Conservation (phyloP, 2,329 filamentous ascomycete genomes). For the Aureobasidium mangrovei region DNA sequence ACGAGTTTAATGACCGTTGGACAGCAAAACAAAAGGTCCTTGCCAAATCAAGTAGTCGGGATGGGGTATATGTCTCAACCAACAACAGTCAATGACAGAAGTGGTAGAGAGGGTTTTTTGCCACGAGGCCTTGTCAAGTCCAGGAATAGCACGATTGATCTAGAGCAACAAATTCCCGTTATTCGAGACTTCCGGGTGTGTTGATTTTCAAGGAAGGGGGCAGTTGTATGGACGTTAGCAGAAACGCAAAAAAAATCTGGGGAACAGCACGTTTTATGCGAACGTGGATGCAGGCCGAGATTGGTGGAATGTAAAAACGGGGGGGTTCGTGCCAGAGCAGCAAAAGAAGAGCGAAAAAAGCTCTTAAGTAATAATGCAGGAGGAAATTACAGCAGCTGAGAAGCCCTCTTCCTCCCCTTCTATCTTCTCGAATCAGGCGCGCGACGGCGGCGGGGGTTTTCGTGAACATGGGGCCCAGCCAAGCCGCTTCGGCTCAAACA, state of each 20-base stretch:
- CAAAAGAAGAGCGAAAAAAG: not conserved
- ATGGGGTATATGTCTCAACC: conserved; percentile 7
- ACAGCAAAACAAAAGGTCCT: conserved; percentile 6
- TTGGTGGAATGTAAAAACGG: conserved; percentile 11
- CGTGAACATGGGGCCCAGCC: conserved; percentile 9
- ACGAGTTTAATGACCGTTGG: conserved; percentile 13
- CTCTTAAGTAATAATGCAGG: conserved; percentile 5
- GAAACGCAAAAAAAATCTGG: not conserved
- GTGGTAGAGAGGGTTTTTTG: not conserved
- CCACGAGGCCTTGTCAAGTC: not conserved
- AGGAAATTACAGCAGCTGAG: conserved; percentile 6
- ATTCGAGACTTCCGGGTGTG: not conserved
- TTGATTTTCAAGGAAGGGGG: not conserved
- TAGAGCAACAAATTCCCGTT: not conserved
- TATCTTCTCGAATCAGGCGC: not conserved
- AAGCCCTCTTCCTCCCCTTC: conserved; percentile 1
- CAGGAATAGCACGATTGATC: not conserved
- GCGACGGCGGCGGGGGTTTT: not conserved
- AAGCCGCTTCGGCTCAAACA: conserved; percentile 4
- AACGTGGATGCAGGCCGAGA: conserved; percentile 11
- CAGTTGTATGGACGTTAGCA: not conserved
- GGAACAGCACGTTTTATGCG: conserved; percentile 10
- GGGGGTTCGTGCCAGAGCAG: not conserved
- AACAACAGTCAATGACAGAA: not conserved
- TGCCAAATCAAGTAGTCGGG: not conserved